Percentiles rank a stretch among this genome's conserved stretches.
These are phyloP conservation scores for Hibiscus tridactylites DNA, from an alignment of 345 rosid genomes.

Conservation along the genomic window DNA sequence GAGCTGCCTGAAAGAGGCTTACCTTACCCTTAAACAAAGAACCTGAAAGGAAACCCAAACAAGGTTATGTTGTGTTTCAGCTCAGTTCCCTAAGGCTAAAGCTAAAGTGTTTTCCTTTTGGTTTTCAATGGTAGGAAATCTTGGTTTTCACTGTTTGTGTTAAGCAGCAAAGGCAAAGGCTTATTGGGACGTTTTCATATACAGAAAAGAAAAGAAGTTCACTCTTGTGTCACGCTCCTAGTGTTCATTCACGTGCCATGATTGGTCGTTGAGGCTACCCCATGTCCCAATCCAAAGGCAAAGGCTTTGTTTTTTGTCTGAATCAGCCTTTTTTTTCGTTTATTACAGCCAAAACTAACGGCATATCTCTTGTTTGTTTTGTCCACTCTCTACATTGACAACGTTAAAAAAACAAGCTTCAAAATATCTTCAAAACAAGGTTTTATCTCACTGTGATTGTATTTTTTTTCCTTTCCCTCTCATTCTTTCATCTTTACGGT, in stretches of 20 bases:
- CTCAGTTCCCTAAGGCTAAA: not conserved
- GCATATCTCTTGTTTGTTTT: too few relatives aligned
- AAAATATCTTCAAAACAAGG: too few relatives aligned
- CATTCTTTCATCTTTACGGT: too few relatives aligned
- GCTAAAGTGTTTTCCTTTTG: not conserved
- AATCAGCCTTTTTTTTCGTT: not conserved
- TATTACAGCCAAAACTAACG: too few relatives aligned
- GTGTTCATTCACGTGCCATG: constrained; percentile 6
- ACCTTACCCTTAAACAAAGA: not conserved
- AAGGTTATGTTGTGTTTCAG: not conserved
- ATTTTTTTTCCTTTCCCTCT: too few relatives aligned
- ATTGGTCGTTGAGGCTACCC: constrained; percentile 4
- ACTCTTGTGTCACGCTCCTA: constrained; percentile 8
- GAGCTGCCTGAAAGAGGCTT: not conserved
- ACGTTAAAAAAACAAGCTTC: too few relatives aligned
- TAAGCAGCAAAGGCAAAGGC: not conserved
- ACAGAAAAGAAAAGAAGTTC: not conserved
- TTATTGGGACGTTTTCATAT: not conserved
- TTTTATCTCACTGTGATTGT: too few relatives aligned
- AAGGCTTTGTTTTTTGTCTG: not conserved
- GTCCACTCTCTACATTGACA: too few relatives aligned
- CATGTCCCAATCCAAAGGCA: not conserved
- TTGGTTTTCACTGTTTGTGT: not conserved
- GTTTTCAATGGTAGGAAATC: not conserved
- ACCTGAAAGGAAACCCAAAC: not conserved